Conservation (phyloP, 768 basidiomycete genomes). For the Tulasnella sp. region DNA sequence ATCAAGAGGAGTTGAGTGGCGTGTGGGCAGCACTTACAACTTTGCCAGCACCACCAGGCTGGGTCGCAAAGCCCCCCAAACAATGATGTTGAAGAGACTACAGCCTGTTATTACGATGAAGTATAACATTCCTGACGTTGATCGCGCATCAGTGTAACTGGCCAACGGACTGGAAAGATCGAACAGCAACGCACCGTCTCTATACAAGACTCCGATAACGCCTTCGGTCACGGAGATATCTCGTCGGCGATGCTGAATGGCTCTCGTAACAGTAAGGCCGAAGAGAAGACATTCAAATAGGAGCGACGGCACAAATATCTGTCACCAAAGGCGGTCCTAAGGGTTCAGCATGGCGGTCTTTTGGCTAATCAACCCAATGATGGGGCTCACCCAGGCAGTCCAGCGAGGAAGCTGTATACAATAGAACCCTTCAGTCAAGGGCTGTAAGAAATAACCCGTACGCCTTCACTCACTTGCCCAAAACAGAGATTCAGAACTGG, state of each 20-base stretch:
- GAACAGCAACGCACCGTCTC: background rate
- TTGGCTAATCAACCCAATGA: too few relatives aligned
- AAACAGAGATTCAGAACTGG: background rate
- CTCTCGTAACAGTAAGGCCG: background rate
- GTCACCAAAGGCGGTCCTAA: too few relatives aligned
- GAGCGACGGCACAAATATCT: background rate
- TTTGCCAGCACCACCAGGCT: background rate
- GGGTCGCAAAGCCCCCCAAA: slow-evolving; percentile 1
- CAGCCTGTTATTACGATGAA: background rate
- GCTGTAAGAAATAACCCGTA: background rate
- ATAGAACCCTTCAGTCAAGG: background rate
- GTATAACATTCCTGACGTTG: slow-evolving; percentile 13
- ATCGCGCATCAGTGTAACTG: too few relatives aligned
- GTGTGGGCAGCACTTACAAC: slow-evolving; percentile 4
- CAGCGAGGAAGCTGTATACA: background rate
- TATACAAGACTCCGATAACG: background rate
- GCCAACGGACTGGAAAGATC: too few relatives aligned
- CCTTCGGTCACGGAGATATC: background rate
- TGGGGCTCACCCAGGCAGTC: background rate
- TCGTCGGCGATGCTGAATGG: background rate
- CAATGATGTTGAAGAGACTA: slow-evolving; percentile 7
- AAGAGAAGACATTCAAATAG: background rate
- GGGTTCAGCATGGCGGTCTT: too few relatives aligned
- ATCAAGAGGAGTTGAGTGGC: too few relatives aligned
- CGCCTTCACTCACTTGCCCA: background rate